Base-by-base conservation (phyloP, 805 yeast genomes). In the Schizosaccharomyces osmophilus region DNA sequence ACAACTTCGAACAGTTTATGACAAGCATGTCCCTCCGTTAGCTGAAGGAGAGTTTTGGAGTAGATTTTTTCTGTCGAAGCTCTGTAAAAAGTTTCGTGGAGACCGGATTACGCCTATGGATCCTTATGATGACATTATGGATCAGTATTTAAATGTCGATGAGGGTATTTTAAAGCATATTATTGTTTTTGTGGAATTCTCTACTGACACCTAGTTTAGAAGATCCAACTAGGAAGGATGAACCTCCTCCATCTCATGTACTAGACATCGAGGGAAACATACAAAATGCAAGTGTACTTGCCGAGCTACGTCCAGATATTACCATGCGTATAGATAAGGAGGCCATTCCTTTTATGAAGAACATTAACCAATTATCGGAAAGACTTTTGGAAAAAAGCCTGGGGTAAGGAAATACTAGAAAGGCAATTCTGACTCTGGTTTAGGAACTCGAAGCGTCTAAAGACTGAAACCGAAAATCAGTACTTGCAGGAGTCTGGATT, bases 21-120 rank as follows among this genome's bases (percentile, higher is more conserved):
- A 81, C 63, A 98, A 93, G 62, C 82, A 82, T 63, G 98, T 93
- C 4, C 98, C 97, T 0, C 82, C 83, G 64, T 76, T 93, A 61
- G 78, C 80, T 59, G 97, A 93, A 69, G 89, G 90, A 54, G 95
- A 85, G 68, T 93, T 93, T 67, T 93, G 98, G 98, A 87, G 95
- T 11, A 75, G 97, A 64, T 93, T 93, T 68, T 93, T 93, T 76
- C 83, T 87, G 67, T 88, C 97, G 0, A 84, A 87, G 67, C 73
- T 93, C 63, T 93, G 89, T 68, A 77, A 96, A 65, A 80, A 88
- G 67, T 74, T 93, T 42, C 78, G 95, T 69, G 98, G 98, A 63
- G 97, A 93, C 68, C 82, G 82, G 65, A 79, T 87, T 61, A 81
- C 82, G 67, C 72, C 79, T 2, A 83, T 80, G 68, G 87, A 86